These are phyloP conservation scores for Penicillium sclerotigenum DNA, from an alignment of 2,329 filamentous ascomycete genomes.

Conservation along the genomic window DNA sequence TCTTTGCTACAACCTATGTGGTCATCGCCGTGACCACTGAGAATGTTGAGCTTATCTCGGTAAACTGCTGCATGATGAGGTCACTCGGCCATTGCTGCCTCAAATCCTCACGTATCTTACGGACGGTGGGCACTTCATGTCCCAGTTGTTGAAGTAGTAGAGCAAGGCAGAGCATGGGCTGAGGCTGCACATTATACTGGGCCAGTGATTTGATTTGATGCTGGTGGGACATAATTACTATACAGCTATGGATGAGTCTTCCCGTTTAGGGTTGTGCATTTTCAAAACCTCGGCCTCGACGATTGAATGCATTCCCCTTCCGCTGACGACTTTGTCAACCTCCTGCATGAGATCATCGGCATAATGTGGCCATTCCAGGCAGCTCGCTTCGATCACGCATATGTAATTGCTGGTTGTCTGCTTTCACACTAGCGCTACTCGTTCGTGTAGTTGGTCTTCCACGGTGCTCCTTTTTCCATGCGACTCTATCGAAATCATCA, in stretches of 20 bases:
- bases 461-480: not conserved
- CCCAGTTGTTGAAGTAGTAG: not conserved
- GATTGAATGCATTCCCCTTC: not conserved
- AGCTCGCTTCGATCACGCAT: not conserved
- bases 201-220: not conserved
- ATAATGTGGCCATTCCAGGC: not conserved
- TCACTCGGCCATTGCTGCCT: not conserved
- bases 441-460: not conserved
- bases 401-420: not conserved
- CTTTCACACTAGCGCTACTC: not conserved
- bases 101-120: not conserved
- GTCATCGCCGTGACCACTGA: not conserved
- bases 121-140: not conserved
- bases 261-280: not conserved
- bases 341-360: not conserved
- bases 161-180: not conserved
- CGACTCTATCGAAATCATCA: too few relatives aligned
- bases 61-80: not conserved
- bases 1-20: not conserved
- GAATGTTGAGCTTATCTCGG: not conserved
- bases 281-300: not conserved
- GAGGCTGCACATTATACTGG: not conserved
- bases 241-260: not conserved
- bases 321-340: not conserved
- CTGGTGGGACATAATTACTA: not conserved